phyloP scores from a whole-genome alignment of 2,329 filamentous ascomycete genomes.

The Escovopsis sp. region DNA sequence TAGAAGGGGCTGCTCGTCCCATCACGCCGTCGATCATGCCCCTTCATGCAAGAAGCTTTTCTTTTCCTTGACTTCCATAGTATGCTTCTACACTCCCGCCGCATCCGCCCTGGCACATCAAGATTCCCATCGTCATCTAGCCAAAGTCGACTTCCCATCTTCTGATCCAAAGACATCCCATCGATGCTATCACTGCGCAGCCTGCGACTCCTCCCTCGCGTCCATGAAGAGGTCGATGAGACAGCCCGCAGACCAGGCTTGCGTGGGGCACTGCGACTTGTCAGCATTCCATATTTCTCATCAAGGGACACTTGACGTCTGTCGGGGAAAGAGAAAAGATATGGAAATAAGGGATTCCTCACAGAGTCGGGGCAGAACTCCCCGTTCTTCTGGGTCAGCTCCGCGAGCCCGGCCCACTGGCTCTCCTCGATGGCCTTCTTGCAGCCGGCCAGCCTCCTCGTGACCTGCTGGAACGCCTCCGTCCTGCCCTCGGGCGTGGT shows the following conservation, averaged over 20 bases:
- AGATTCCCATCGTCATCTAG: no score
- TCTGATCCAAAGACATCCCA: no score
- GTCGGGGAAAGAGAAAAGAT: conserved; percentile 1
- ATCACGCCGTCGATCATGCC: no score
- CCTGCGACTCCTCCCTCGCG: conserved; percentile 41
- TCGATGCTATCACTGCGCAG: conserved; percentile 1
- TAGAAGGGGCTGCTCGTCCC: no score
- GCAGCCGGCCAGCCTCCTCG: conserved; percentile 64
- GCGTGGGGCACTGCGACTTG: conserved; percentile 60
- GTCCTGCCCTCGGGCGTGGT: conserved; percentile 45
- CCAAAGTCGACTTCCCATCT: no score
- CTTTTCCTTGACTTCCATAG: no score
- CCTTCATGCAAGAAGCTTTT: no score
- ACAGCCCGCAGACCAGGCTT: conserved; percentile 91
- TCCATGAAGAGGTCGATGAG: conserved; percentile 95
- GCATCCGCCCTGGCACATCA: no score
- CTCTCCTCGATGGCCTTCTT: conserved; percentile 69
- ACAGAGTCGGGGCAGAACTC: conserved; percentile 77
- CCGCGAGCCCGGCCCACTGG: conserved; percentile 79
- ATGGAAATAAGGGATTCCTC: conserved; percentile 29
- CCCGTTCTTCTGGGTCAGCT: conserved; percentile 84
- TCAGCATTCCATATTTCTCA: not conserved
- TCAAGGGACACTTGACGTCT: not conserved
- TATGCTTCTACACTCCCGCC: no score
- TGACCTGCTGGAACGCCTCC: conserved; percentile 92